Percentiles rank a stretch among this genome's conserved stretches.
Conservation (phyloP, 2,329 filamentous ascomycete species). For the Phialophora expanda region DNA sequence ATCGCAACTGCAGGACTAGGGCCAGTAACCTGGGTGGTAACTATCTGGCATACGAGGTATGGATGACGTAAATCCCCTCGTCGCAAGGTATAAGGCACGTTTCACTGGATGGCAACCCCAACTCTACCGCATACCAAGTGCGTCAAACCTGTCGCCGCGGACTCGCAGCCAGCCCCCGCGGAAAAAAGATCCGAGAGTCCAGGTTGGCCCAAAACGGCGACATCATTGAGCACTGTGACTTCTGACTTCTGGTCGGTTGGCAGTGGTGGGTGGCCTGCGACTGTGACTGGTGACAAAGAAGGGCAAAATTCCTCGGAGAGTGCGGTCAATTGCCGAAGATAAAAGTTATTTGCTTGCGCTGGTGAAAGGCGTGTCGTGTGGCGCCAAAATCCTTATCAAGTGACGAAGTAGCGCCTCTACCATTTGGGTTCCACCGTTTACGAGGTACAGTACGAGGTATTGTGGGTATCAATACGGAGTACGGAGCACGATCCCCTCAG, state of each 20-base stretch:
- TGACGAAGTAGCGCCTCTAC: background rate
- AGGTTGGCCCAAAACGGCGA: too few relatives aligned
- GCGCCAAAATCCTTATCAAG: background rate
- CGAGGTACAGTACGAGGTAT: background rate
- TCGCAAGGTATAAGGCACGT: too few relatives aligned
- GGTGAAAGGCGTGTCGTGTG: background rate
- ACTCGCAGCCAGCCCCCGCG: too few relatives aligned
- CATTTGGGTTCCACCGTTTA: background rate
- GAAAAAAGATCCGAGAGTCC: background rate
- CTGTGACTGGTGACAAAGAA: too few relatives aligned
- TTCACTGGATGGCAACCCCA: too few relatives aligned
- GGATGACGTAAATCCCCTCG: background rate
- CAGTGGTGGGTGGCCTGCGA: too few relatives aligned
- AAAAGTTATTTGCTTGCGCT: background rate
- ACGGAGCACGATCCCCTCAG: background rate
- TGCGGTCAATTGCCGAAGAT: background rate
- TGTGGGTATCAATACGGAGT: background rate
- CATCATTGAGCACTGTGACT: background rate
- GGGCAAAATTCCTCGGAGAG: background rate
- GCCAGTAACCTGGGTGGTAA: too few relatives aligned
- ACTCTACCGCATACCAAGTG: background rate
- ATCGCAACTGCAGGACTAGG: too few relatives aligned
- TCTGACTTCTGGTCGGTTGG: background rate
- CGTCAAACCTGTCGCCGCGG: background rate
- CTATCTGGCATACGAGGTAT: too few relatives aligned